Evolutionary conservation across 345 rosid species (phyloP), one percentile per base, ranked within the genome.

Genomic region (Stellera chamaejasme): DNA sequence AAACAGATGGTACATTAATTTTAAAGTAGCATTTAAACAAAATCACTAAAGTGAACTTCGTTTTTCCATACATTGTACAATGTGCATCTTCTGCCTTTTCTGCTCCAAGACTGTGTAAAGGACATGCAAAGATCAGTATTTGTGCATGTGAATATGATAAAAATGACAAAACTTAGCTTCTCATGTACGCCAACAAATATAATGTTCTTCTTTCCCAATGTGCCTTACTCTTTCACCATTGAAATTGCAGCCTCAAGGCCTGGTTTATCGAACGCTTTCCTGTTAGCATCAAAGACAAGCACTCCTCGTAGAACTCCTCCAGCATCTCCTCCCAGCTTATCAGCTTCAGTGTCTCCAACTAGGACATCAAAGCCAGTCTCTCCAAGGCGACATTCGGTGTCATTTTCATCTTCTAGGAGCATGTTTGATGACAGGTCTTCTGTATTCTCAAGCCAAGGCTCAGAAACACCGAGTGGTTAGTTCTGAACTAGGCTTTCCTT

Each of bases 281-380:
- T 83, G 48, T 59, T 82, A 56, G 64, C 77, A 60, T 88, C 95
- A 7, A 90, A 87, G 65, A 80, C 77, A 58, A 71, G 66, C 73
- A 83, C 96, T 6, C 95, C 96, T 13, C 68, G 71, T 74, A 56
- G 88, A 63, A 88, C 98, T 60, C 98, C 98, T 55, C 95, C 88
- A 25, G 84, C 77, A 52, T 77, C 95, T n/a, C 98, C 96, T 58
- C 87, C 96, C 10, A 77, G 71, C 48, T 45, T 77, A 15, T 92
- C 96, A 12, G 95, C 98, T 66, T 72, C 93, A 36, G 79, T 71
- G 58, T 80, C 98, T 45, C 98, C 98, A 9, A 79, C 79, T 13
- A 76, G 76, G 58, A 79, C 84, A 5, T 85, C 95, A 10, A 88
- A 82, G 65, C 90, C 96, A 23, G 68, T 62, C 43, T 88, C 96